Percentiles rank a stretch among this genome's conserved stretches.
Conservation (phyloP, 2,329 filamentous ascomycete species). For the Fusarium verrucosum region DNA sequence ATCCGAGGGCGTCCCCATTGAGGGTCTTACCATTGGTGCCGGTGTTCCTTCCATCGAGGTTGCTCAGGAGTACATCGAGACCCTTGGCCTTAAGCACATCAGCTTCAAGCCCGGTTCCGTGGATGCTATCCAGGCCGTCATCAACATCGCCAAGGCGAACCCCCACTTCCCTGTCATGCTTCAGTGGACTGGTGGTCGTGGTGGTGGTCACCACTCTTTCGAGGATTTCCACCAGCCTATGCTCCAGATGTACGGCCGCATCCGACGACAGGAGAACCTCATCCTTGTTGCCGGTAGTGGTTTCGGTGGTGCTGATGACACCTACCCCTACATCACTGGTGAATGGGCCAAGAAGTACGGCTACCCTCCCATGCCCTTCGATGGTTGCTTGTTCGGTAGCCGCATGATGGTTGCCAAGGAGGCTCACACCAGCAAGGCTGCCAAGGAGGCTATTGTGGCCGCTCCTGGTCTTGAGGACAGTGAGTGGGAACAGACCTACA, state of each 20-base stretch:
- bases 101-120: slow-evolving; percentile 92
- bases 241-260: slow-evolving; percentile 88
- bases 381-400: slow-evolving; percentile 89
- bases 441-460: slow-evolving; percentile 90
- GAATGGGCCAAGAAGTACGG: slow-evolving; percentile 87
- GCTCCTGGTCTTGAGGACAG: slow-evolving; percentile 82
- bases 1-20: slow-evolving; percentile 87
- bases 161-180: slow-evolving; percentile 91
- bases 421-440: slow-evolving; percentile 84
- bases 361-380: slow-evolving; percentile 93
- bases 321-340: slow-evolving; percentile 91
- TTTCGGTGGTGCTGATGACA: slow-evolving; percentile 89
- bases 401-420: slow-evolving; percentile 97
- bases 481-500: slow-evolving; percentile 94
- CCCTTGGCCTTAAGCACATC: slow-evolving; percentile 91
- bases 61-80: slow-evolving; percentile 92
- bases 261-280: slow-evolving; percentile 86
- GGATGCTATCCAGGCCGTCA: slow-evolving; percentile 86
- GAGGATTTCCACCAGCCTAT: slow-evolving; percentile 96
- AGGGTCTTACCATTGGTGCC: slow-evolving; percentile 90
- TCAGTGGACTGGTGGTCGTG: slow-evolving; percentile 95
- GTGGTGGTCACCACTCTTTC: slow-evolving; percentile 92
- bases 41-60: slow-evolving; percentile 95
- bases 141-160: slow-evolving; percentile 95
- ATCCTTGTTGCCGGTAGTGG: slow-evolving; percentile 90